Conservation (phyloP, 441 rosid genomes). For the Aleurites moluccanus region DNA sequence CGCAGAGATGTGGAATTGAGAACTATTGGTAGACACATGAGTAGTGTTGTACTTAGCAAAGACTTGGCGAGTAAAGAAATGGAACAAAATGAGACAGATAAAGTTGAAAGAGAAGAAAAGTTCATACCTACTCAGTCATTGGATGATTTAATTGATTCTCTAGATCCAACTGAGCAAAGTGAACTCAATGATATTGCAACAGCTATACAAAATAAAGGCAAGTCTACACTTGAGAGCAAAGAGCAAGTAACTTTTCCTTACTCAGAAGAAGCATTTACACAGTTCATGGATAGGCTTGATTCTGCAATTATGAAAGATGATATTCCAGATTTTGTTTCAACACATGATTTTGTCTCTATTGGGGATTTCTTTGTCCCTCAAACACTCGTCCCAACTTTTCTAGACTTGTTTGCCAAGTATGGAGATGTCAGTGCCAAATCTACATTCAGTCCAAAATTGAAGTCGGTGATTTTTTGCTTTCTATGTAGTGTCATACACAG, state of each 20-base stretch:
- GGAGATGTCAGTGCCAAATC: neutral
- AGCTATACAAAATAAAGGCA: neutral
- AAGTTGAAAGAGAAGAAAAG: neutral
- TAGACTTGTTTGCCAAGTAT: neutral
- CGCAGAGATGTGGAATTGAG: slow-evolving; percentile 1
- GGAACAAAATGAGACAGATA: neutral
- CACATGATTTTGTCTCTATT: neutral
- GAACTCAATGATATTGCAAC: slow-evolving; percentile 5
- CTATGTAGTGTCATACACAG: neutral
- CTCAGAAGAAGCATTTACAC: slow-evolving; percentile 2
- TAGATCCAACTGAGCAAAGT: slow-evolving; percentile 1
- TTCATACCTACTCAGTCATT: neutral
- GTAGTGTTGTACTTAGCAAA: neutral
- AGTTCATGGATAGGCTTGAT: neutral
- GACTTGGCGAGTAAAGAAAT: neutral
- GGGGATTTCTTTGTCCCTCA: neutral
- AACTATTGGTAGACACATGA: neutral
- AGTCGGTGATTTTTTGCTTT: neutral
- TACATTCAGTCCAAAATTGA: neutral
- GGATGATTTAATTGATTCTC: neutral
- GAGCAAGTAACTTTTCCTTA: neutral
- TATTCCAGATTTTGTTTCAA: neutral
- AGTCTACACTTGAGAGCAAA: neutral
- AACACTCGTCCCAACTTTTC: neutral
- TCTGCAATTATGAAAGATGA: neutral